Conservation (phyloP, 495 filamentous ascomycete genomes). For the Penicillium riverlandense region DNA sequence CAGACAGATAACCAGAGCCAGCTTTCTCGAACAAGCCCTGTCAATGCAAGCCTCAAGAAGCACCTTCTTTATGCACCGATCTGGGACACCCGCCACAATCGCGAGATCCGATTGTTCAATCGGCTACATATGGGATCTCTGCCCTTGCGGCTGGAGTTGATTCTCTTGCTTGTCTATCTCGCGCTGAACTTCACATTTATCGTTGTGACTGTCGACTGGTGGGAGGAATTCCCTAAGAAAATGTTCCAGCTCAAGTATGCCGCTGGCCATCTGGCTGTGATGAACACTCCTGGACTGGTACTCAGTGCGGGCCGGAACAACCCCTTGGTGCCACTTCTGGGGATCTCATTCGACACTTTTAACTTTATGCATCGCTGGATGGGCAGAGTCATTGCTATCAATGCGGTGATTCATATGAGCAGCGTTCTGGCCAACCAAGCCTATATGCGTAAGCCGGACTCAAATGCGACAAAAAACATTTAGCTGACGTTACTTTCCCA, state of each 20-base stretch:
- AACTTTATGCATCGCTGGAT: conserved; percentile 43
- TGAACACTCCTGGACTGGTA: conserved; percentile 35
- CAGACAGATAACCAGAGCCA: conserved; percentile 17
- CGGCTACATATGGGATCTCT: conserved; percentile 35
- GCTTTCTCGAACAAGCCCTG: conserved; percentile 7
- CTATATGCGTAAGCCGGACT: conserved; percentile 16
- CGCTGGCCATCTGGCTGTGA: conserved; percentile 32
- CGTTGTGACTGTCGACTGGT: conserved; percentile 33
- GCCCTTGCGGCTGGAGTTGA: conserved; percentile 28
- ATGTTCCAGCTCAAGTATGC: conserved; percentile 35
- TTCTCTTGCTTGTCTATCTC: conserved; percentile 25
- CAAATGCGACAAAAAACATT: not conserved
- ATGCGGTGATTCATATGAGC: conserved; percentile 28
- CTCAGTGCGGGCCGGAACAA: conserved; percentile 39
- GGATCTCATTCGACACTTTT: conserved; percentile 34
- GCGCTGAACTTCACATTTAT: conserved; percentile 30
- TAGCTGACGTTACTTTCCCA: conserved; percentile 1
- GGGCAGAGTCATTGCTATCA: conserved; percentile 28
- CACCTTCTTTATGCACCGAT: conserved; percentile 38
- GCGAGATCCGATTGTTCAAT: conserved; percentile 25
- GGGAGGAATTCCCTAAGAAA: conserved; percentile 20
- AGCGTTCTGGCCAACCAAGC: conserved; percentile 24
- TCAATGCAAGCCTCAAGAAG: conserved; percentile 26
- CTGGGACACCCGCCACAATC: conserved; percentile 30
- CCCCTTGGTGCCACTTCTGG: conserved; percentile 28